phyloP scores from a whole-genome alignment of 345 rosid species.

The Excoecaria cochinchinensis region DNA sequence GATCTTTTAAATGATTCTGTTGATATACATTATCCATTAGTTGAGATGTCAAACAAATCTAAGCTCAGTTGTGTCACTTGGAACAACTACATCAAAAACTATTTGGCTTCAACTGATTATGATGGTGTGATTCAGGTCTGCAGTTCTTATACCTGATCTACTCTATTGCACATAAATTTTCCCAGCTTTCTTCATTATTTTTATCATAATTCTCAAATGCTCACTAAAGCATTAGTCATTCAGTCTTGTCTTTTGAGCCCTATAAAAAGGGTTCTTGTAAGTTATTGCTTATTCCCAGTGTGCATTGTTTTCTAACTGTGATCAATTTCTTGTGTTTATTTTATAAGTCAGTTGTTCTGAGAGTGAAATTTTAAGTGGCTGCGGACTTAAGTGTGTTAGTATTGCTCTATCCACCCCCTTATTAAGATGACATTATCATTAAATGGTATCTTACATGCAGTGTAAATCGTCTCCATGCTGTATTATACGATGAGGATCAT shows the following conservation, averaged over 20 bases:
- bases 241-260: not conserved
- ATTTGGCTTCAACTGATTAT: constrained; percentile 86
- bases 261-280: not conserved
- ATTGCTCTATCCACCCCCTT: not conserved
- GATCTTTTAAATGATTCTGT: constrained; percentile 68
- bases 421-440: too few species aligned
- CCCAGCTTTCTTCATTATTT: not conserved
- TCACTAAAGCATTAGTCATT: not conserved
- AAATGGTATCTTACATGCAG: too few species aligned
- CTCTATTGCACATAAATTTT: not conserved
- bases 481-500: too few species aligned
- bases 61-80: constrained; percentile 79
- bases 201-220: not conserved
- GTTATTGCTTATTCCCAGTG: not conserved
- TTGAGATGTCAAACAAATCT: constrained; percentile 85
- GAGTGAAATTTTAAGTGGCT: not conserved
- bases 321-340: not conserved
- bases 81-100: constrained; percentile 90
- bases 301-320: not conserved
- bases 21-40: constrained; percentile 81
- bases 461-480: too few species aligned
- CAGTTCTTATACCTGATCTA: constrained; percentile 12
- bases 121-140: constrained; percentile 88
- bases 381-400: not conserved
- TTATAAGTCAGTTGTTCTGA: not conserved